Percentiles rank a stretch among this genome's conserved stretches.
These are phyloP conservation scores for Penicillium cataractarum DNA, from an alignment of 495 filamentous ascomycete species.

Conservation along the genomic window DNA sequence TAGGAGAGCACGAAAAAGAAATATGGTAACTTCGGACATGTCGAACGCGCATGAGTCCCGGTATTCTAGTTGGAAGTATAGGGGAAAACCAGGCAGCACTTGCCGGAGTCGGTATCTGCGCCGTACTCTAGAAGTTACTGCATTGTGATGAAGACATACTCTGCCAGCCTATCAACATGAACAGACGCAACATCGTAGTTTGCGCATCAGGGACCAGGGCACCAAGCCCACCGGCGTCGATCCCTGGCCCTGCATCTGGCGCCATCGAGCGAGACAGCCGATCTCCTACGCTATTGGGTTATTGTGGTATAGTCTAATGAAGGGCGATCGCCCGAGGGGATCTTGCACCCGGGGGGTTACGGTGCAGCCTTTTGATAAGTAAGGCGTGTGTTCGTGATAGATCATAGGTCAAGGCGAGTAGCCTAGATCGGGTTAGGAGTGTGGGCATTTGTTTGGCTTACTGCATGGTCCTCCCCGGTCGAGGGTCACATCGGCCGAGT, in stretches of 20 bases:
- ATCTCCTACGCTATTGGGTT: slow-evolving; percentile 16
- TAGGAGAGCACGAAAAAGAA: background rate
- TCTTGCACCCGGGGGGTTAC: slow-evolving; percentile 10
- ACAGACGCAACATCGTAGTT: background rate
- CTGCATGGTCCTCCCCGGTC: slow-evolving; percentile 11
- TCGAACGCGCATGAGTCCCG: background rate
- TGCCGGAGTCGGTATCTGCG: background rate
- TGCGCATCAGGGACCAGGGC: background rate
- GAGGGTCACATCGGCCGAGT: slow-evolving; percentile 20
- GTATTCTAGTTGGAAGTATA: background rate
- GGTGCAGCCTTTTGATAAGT: slow-evolving; percentile 3
- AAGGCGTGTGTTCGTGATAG: background rate
- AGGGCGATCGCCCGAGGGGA: slow-evolving; percentile 19
- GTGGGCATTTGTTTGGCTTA: background rate
- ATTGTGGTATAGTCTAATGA: slow-evolving; percentile 14
- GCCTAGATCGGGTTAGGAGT: background rate
- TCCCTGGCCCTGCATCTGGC: slow-evolving; percentile 6
- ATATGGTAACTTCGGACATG: background rate
- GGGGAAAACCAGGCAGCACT: background rate
- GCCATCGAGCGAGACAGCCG: slow-evolving; percentile 4
- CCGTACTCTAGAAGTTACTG: background rate
- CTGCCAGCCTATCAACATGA: background rate
- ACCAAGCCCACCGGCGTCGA: slow-evolving; percentile 1
- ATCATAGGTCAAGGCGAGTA: background rate
- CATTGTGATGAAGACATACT: background rate